Percentiles rank a stretch among this genome's conserved stretches.
Evolutionary conservation across 768 basidiomycete genomes (phyloP).

Genomic region (Termitomyces heimii): DNA sequence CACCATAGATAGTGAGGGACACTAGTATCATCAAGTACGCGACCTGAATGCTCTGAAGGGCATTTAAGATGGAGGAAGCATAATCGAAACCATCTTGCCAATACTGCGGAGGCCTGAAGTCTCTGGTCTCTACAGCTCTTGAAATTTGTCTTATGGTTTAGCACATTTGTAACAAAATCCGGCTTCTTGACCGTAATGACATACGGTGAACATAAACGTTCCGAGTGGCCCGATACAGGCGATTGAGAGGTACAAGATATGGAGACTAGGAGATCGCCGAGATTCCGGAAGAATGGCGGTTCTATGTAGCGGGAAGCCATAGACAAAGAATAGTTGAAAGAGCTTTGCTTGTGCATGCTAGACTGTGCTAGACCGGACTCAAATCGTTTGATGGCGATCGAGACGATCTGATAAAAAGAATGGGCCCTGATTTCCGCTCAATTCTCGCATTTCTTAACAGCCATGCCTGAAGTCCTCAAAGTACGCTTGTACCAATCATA

Average conservation of each 20-base stretch:
- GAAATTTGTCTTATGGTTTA: neutral
- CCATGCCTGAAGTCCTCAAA: constrained; percentile 30
- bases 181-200: neutral
- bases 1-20: too few relatives aligned
- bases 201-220: neutral
- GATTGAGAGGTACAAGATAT: neutral
- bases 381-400: constrained; percentile 4
- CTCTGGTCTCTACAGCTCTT: neutral
- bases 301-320: neutral
- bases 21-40: neutral
- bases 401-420: constrained; percentile 11
- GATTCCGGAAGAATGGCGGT: neutral
- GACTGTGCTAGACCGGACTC: neutral
- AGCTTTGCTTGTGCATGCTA: neutral
- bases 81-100: too few relatives aligned
- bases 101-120: neutral
- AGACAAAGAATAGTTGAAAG: neutral
- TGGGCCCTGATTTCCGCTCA: neutral
- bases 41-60: neutral
- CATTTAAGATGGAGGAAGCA: neutral
- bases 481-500: constrained; percentile 29
- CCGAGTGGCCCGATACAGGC: neutral
- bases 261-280: neutral
- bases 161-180: neutral
- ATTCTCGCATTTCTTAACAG: neutral